These are phyloP conservation scores for Talaromyces sp. DNA, from an alignment of 2,329 filamentous ascomycete genomes.

Conservation along the genomic window DNA sequence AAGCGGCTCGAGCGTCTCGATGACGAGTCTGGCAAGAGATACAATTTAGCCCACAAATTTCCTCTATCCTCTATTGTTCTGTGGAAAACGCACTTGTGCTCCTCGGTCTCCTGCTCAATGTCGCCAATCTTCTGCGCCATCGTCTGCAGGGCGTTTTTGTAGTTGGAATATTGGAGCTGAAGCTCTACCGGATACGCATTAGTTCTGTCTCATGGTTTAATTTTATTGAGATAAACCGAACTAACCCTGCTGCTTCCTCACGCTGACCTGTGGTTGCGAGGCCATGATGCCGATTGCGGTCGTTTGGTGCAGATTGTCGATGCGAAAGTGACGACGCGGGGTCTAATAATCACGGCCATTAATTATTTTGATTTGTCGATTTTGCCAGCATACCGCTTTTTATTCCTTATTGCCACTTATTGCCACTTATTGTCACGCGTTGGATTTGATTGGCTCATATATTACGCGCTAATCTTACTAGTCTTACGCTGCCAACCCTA, in stretches of 20 bases:
- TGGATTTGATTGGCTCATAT: too few species aligned
- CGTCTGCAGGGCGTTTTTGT: conserved; percentile 73
- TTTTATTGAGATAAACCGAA: neutral
- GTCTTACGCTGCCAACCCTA: too few species aligned
- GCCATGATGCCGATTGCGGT: conserved; percentile 25
- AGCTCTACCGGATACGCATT: conserved; percentile 31
- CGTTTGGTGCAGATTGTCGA: neutral
- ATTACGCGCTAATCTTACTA: too few species aligned
- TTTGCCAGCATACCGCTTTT: too few species aligned
- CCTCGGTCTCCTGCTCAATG: conserved; percentile 93
- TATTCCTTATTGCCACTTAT: too few species aligned
- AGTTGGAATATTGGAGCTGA: conserved; percentile 45
- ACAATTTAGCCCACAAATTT: conserved; percentile 11
- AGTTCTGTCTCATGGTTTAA: neutral
- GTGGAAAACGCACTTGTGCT: conserved; percentile 85
- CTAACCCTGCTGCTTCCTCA: conserved; percentile 44
- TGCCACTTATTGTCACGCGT: too few species aligned
- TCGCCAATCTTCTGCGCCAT: conserved; percentile 95
- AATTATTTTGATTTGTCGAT: too few species aligned
- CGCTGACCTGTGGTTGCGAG: conserved; percentile 33
- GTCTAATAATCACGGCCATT: too few species aligned
- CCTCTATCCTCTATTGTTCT: too few species aligned
- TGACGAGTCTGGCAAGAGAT: conserved; percentile 63
- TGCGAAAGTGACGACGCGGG: neutral
- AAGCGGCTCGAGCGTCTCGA: conserved; percentile 83